Evolutionary conservation across 805 yeast genomes (phyloP).

Genomic region (Wickerhamiella cacticola): DNA sequence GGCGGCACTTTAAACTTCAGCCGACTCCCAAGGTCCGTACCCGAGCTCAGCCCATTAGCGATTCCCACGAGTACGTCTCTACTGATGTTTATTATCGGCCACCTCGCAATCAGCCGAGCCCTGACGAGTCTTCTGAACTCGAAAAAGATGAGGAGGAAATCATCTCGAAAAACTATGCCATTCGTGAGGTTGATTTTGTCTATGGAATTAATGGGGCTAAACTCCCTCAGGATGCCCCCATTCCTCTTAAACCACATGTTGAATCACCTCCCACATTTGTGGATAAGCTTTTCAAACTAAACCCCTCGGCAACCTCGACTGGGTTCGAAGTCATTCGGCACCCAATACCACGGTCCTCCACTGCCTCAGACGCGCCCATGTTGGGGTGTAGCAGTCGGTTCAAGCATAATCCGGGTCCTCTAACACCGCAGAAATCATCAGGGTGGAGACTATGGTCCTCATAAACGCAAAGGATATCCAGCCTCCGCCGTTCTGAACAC

Average conservation of each 20-base stretch:
- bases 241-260: background rate
- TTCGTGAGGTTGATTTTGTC: constrained; percentile 9
- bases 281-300: constrained; percentile 6
- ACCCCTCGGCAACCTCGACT: background rate
- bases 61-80: background rate
- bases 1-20: constrained; percentile 6
- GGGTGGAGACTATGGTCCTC: background rate
- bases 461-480: background rate
- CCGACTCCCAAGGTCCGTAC: background rate
- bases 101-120: constrained; percentile 5
- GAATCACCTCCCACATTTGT: background rate
- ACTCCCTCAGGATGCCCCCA: background rate
- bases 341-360: background rate
- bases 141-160: background rate
- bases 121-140: background rate
- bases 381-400: background rate
- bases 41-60: background rate
- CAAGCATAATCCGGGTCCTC: background rate
- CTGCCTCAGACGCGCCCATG: background rate
- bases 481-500: background rate
- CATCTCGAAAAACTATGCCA: background rate
- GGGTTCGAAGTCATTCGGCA: constrained; percentile 5
- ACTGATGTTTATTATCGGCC: constrained; percentile 4
- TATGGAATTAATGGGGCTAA: constrained; percentile 5
- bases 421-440: background rate